Base-by-base conservation (phyloP, 2,329 filamentous ascomycete species). In the Colletotrichum shisoi region DNA sequence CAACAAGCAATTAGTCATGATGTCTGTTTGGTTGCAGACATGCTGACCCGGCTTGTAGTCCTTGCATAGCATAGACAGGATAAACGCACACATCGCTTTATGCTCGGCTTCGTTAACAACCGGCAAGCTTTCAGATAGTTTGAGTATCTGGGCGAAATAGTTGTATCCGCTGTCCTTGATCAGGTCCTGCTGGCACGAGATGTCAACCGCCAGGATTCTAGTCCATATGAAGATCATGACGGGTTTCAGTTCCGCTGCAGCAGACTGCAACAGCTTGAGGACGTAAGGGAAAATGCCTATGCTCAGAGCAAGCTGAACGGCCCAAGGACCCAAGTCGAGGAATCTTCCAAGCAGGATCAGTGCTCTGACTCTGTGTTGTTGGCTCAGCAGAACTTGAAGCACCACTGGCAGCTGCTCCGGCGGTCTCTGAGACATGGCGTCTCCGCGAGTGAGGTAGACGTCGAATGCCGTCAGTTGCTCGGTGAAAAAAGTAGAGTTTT, bases 171-270 rank as follows among this genome's bases (percentile, higher is more conserved):
- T 97, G 75, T 99, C 95, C 79, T 98, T 98, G 72, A 98, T 88
- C 13, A 99, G 83, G 76, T 99, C 95, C 69, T 90, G 89, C 77
- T 99, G 95, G 74, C 95, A 97, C 1, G 92, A 92, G 67, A 95
- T 89, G 74, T 99, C 95, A 6, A 99, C 95, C 8, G 95, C 95
- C 70, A 99, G 87, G 49, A 99, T 93, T 56, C 95, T 88, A 6
- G 95, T 94, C 95, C 95, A 99, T 70, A 99, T 99, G 78, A 98
- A 99, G 5, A 99, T 94, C 95, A 99, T 98, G 68, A 98, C 94
- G 0, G 95, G 94, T 75, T 98, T 98, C 69, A 99, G 81, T 77
- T 99, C 95, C 53, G 93, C 87, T 0, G 95, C 95, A 53, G 96
- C 94, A 4, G 95, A 98, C 77, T 99, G 95, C 19, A 99, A 82